Conservation (phyloP, 805 yeast genomes). For the Candida nitratophila region DNA sequence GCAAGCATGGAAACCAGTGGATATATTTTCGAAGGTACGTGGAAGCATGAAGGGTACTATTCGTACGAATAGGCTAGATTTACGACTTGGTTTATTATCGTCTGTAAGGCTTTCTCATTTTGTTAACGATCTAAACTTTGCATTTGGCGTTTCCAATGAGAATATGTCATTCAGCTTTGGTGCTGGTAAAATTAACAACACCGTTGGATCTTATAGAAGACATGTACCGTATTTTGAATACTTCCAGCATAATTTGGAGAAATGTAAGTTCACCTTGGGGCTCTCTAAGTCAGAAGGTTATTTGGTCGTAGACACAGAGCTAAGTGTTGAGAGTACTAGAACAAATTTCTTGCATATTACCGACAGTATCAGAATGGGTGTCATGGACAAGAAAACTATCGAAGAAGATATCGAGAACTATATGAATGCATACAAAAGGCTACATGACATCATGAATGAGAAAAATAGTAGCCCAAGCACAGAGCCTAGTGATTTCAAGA, state of each 20-base stretch:
- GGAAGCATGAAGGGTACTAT: conserved; percentile 3
- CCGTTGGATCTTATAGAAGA: not conserved
- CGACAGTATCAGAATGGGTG: not conserved
- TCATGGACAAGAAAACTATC: not conserved
- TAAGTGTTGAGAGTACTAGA: conserved; percentile 2
- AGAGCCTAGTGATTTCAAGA: not conserved
- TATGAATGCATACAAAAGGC: not conserved
- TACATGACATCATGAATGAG: not conserved
- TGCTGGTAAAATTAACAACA: not conserved
- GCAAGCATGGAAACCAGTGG: too few species aligned
- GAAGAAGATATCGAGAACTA: not conserved
- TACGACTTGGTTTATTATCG: conserved; percentile 8
- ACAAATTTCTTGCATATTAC: conserved; percentile 3
- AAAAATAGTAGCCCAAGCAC: not conserved
- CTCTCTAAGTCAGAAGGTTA: not conserved
- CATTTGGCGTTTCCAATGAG: conserved; percentile 21
- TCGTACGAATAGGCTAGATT: conserved; percentile 4
- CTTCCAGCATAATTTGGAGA: conserved; percentile 3
- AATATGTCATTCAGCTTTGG: not conserved
- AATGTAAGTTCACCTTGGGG: not conserved
- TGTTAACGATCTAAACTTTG: conserved; percentile 24
- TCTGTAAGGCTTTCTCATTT: conserved; percentile 23
- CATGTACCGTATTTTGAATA: not conserved
- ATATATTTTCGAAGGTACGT: conserved; percentile 1
- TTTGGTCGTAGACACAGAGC: conserved; percentile 1